A percentile compares a stretch with the other conserved stretches of the same genome.
Conservation (phyloP, 2,329 filamentous ascomycete species). For the Cryphonectria carpinicola region DNA sequence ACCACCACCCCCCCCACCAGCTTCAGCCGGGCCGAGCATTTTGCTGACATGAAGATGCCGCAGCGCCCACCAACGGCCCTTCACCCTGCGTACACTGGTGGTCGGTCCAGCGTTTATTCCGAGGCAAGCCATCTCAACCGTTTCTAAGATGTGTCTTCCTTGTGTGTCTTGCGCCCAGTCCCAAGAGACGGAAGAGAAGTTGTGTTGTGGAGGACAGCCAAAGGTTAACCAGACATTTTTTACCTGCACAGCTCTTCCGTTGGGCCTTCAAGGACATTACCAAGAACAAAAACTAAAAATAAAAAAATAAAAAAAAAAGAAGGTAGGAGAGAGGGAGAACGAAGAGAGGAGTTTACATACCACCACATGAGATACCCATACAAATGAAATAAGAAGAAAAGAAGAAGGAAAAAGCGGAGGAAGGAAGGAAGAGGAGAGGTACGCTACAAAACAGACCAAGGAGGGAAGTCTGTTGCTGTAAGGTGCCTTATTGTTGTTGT, state of each 20-base stretch:
- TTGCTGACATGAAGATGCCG: slow-evolving; percentile 10
- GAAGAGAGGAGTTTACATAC: not conserved
- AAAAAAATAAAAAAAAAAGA: not conserved
- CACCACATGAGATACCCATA: slow-evolving; percentile 10
- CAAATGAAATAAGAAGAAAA: not conserved
- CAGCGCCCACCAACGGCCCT: slow-evolving; percentile 60
- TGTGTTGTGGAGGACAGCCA: not conserved
- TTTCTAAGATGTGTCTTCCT: slow-evolving; percentile 42
- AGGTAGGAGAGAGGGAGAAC: not conserved
- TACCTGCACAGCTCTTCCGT: slow-evolving; percentile 13
- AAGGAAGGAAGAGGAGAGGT: not conserved
- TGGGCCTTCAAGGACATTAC: slow-evolving; percentile 16
- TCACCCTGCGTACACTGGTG: slow-evolving; percentile 55
- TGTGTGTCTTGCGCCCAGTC: not conserved
- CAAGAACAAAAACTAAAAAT: not conserved
- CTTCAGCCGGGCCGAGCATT: not conserved
- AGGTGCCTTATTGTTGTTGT: not conserved
- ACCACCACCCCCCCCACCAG: not conserved
- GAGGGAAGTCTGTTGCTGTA: not conserved
- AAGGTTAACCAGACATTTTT: slow-evolving; percentile 14
- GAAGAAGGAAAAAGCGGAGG: not conserved
- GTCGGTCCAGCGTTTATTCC: slow-evolving; percentile 46
- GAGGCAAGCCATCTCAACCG: slow-evolving; percentile 53
- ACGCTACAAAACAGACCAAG: not conserved
- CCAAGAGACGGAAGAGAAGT: not conserved